phyloP scores from a whole-genome alignment of 441 rosid species.

The Gossypium aridum region DNA sequence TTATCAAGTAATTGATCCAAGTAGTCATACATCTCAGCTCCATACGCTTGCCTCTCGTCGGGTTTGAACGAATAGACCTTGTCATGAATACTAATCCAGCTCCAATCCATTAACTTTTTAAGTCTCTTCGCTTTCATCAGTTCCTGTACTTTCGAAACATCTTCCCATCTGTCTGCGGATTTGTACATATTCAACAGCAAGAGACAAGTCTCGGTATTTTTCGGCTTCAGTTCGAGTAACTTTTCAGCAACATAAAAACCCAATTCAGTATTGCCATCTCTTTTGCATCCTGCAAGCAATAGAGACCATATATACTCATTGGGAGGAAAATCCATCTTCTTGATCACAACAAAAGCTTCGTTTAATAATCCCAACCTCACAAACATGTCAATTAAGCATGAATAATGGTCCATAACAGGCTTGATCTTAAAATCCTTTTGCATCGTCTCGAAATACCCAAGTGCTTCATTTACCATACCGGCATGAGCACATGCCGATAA shows the following conservation, averaged over 20 bases:
- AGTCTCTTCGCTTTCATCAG: slow-evolving; percentile 30
- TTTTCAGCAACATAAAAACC: slow-evolving; percentile 39
- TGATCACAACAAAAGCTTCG: slow-evolving; percentile 35
- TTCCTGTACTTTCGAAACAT: slow-evolving; percentile 27
- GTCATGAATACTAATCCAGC: slow-evolving; percentile 46
- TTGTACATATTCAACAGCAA: slow-evolving; percentile 27
- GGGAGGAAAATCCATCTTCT: slow-evolving; percentile 33
- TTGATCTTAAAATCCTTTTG: slow-evolving; percentile 34
- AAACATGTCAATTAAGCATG: slow-evolving; percentile 39
- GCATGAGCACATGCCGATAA: slow-evolving; percentile 48
- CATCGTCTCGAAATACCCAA: slow-evolving; percentile 43
- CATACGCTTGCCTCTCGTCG: slow-evolving; percentile 16
- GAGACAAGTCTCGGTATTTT: slow-evolving; percentile 22
- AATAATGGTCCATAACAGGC: slow-evolving; percentile 49
- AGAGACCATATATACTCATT: slow-evolving; percentile 32
- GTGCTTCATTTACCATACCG: slow-evolving; percentile 45
- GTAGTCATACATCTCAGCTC: slow-evolving; percentile 14
- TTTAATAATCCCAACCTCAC: slow-evolving; percentile 34
- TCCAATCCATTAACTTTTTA: slow-evolving; percentile 29
- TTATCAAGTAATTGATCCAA: slow-evolving; percentile 33
- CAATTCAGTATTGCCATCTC: slow-evolving; percentile 31
- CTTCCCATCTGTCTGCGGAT: slow-evolving; percentile 37
- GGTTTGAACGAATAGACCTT: slow-evolving; percentile 34
- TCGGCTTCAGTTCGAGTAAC: slow-evolving; percentile 38
- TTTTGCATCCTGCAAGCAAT: slow-evolving; percentile 39